phyloP scores from a whole-genome alignment of 176 grass and related monocot genomes.

The Pontederia crassipes region DNA sequence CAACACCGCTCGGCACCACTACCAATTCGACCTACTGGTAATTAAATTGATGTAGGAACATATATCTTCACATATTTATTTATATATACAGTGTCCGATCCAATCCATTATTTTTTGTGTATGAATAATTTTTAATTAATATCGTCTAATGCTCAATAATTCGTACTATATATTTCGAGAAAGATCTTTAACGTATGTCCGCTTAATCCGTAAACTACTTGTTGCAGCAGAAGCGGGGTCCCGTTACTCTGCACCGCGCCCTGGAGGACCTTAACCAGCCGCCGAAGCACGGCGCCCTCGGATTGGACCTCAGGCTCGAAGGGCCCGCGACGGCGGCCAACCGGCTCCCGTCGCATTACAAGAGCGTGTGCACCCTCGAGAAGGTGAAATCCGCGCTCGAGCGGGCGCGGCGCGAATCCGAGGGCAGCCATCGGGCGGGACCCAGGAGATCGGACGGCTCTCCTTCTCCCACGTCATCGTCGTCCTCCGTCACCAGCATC shows the following conservation, averaged over 20 bases:
- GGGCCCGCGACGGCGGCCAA: neutral
- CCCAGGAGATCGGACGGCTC: conserved; percentile 5
- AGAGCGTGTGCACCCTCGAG: conserved; percentile 93
- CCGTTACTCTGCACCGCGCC: neutral
- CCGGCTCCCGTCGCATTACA: conserved; percentile 14
- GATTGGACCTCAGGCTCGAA: neutral
- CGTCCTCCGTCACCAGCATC: conserved; percentile 46
- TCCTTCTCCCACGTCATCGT: conserved; percentile 21
- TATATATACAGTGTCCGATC: too few species aligned
- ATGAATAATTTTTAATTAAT: too few species aligned
- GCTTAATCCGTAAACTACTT: neutral
- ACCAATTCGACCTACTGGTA: neutral
- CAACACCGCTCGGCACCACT: neutral
- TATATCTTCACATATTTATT: too few species aligned
- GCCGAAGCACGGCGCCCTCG: neutral
- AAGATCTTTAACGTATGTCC: neutral
- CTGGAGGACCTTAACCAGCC: neutral
- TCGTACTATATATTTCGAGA: neutral
- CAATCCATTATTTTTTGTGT: too few species aligned
- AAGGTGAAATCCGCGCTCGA: conserved; percentile 70
- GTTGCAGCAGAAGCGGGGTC: too few species aligned
- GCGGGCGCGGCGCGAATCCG: conserved; percentile 57
- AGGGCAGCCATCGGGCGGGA: conserved; percentile 19
- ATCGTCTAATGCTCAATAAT: too few species aligned
- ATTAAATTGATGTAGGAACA: too few species aligned